Percentiles rank a stretch among this genome's conserved stretches.
These are phyloP conservation scores for Rhodomyrtus psidioides DNA, from an alignment of 441 rosid genomes.

Conservation along the genomic window DNA sequence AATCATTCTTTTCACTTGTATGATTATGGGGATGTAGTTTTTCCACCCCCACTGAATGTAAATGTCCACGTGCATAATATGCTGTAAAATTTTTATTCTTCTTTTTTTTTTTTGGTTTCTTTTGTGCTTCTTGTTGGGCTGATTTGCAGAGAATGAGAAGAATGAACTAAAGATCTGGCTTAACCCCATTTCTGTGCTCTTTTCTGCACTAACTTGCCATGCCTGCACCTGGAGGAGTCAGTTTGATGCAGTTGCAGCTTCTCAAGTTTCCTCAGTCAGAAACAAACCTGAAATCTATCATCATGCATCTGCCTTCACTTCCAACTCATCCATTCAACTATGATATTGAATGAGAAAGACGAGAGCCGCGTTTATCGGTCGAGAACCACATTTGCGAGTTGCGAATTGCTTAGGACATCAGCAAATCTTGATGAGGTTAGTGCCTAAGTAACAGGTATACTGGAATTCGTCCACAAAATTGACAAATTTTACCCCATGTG, in stretches of 20 bases:
- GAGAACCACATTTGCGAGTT: neutral
- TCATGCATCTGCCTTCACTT: neutral
- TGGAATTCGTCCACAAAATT: neutral
- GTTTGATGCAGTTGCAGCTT: neutral
- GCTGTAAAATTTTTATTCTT: neutral
- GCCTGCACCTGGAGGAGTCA: neutral
- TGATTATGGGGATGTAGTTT: neutral
- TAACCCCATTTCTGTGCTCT: neutral
- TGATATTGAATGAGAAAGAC: neutral
- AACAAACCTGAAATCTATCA: neutral
- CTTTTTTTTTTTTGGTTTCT: neutral
- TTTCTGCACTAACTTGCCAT: neutral
- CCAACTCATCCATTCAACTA: neutral
- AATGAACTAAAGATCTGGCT: neutral
- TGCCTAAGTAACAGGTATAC: neutral
- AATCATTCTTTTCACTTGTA: neutral
- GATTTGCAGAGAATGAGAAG: neutral
- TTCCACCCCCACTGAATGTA: conserved; percentile 19
- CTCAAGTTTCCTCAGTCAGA: neutral
- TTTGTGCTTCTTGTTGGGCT: neutral
- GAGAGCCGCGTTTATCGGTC: neutral
- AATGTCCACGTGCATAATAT: conserved; percentile 9
- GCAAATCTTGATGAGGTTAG: neutral
- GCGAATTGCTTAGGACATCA: neutral
- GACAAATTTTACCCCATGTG: neutral